Evolutionary conservation across 805 yeast species (phyloP).

Genomic region (Schwanniomyces pseudopolymorphus): DNA sequence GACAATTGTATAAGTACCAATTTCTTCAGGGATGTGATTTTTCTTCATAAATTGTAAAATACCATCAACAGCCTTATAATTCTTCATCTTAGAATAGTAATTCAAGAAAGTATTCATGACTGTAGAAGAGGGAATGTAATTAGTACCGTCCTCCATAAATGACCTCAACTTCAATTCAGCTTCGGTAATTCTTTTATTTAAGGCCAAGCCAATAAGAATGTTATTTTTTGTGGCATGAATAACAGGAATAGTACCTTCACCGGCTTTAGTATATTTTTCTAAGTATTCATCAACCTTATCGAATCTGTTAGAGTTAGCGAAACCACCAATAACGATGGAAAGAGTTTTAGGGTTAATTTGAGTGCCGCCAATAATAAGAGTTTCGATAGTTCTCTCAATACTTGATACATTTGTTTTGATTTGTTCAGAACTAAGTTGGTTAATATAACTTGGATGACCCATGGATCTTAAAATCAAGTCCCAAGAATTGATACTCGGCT

Average conservation of each 20-base stretch:
- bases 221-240: conserved; percentile 43
- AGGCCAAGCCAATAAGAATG: conserved; percentile 44
- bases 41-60: conserved; percentile 45
- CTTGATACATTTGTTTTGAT: conserved; percentile 19
- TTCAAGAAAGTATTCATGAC: conserved; percentile 55
- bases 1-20: conserved; percentile 61
- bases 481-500: conserved; percentile 55
- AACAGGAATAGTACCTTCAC: conserved; percentile 24
- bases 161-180: conserved; percentile 45
- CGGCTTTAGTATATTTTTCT: conserved; percentile 22
- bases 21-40: conserved; percentile 49
- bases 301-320: conserved; percentile 38
- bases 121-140: conserved; percentile 43
- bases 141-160: conserved; percentile 30
- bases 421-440: conserved; percentile 24
- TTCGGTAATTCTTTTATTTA: conserved; percentile 37
- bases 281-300: conserved; percentile 44
- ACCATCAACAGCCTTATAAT: conserved; percentile 50
- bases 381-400: conserved; percentile 28
- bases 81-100: conserved; percentile 36
- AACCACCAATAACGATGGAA: conserved; percentile 48
- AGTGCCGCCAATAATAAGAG: conserved; percentile 25
- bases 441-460: conserved; percentile 30
- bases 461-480: conserved; percentile 55
- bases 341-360: conserved; percentile 49